These are phyloP conservation scores for Stachybotrys elegans DNA, from an alignment of 2,329 filamentous ascomycete species.

Conservation along the genomic window DNA sequence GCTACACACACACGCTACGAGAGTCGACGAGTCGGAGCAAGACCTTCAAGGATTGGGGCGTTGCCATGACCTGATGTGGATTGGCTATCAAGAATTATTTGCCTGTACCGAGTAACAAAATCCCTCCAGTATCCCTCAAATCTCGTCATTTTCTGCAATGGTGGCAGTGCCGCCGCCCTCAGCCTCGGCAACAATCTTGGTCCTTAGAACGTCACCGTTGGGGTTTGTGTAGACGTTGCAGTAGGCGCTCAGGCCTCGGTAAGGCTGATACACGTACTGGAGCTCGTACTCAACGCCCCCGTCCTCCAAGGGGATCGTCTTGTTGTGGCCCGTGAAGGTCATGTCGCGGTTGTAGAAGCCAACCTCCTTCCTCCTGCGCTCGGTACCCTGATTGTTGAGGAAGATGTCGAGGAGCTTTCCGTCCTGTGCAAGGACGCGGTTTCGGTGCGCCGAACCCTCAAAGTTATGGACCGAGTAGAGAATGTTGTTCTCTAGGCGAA, in stretches of 20 bases:
- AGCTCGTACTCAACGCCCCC: slow-evolving; percentile 40
- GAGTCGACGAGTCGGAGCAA: no score
- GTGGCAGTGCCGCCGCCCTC: slow-evolving; percentile 47
- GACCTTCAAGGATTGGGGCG: no score
- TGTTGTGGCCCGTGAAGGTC: slow-evolving; percentile 50
- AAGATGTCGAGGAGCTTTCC: slow-evolving; percentile 49
- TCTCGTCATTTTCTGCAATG: slow-evolving; percentile 22
- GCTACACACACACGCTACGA: no score
- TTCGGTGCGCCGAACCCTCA: slow-evolving; percentile 48
- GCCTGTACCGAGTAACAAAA: no score
- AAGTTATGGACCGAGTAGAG: slow-evolving; percentile 59
- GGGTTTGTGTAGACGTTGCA: slow-evolving; percentile 44
- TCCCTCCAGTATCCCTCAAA: no score
- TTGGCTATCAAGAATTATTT: no score
- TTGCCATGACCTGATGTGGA: no score
- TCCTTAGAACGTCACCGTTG: slow-evolving; percentile 41
- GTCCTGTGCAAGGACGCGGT: slow-evolving; percentile 50
- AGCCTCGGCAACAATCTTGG: slow-evolving; percentile 46
- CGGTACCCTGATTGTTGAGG: slow-evolving; percentile 48
- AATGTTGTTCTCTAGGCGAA: slow-evolving; percentile 50
- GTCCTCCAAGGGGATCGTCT: slow-evolving; percentile 37
- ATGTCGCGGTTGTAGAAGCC: slow-evolving; percentile 48
- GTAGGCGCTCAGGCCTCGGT: slow-evolving; percentile 37
- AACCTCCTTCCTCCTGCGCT: slow-evolving; percentile 36
- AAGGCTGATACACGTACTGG: slow-evolving; percentile 50